phyloP scores from a whole-genome alignment of 129 eudicot genomes.

The Flaveria bidentis region DNA sequence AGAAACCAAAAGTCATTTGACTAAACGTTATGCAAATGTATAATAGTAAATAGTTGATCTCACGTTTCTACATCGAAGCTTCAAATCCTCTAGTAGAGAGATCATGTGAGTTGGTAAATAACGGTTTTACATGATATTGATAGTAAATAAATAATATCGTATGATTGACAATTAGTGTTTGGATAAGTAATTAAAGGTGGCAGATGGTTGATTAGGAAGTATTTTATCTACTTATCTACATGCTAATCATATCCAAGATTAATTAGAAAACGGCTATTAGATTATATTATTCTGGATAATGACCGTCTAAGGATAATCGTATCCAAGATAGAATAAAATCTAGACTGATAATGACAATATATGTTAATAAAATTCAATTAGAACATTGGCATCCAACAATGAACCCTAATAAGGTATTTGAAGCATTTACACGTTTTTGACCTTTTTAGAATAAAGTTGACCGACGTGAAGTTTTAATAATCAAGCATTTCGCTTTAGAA shows the following conservation, averaged over 20 bases:
- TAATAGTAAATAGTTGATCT: too few relatives aligned
- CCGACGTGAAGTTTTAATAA: neutral
- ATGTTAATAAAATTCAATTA: neutral
- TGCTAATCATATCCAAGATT: neutral
- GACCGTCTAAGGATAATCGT: neutral
- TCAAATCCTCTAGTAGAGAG: too few relatives aligned
- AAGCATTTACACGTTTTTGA: neutral
- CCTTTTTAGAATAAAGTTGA: neutral
- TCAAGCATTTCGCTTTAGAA: neutral
- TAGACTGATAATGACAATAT: neutral
- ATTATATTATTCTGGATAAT: neutral
- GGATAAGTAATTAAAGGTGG: neutral
- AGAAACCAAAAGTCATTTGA: too few relatives aligned
- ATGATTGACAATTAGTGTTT: neutral
- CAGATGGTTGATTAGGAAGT: neutral
- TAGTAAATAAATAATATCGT: neutral
- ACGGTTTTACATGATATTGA: too few relatives aligned
- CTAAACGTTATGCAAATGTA: too few relatives aligned
- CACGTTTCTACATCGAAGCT: too few relatives aligned
- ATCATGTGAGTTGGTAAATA: too few relatives aligned
- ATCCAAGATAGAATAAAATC: neutral
- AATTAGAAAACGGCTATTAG: neutral
- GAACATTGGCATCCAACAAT: neutral
- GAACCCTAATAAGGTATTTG: neutral
- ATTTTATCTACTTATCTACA: neutral